Percentiles rank a stretch among this genome's conserved stretches.
phyloP scores from a whole-genome alignment of 257 asterid species.

The Lithospermum erythrorhizon region DNA sequence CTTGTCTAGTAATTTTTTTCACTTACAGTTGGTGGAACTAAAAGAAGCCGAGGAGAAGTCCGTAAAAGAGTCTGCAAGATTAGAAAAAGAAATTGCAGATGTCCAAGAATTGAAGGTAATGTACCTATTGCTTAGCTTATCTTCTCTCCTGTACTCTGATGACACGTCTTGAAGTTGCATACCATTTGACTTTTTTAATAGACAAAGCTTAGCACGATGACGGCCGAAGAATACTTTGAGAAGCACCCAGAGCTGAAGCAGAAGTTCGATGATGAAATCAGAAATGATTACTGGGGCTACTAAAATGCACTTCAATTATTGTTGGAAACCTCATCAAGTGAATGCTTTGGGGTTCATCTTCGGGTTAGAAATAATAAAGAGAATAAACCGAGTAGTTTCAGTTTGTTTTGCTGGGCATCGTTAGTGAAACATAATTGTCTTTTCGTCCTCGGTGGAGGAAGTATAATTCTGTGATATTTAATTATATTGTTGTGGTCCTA shows the following conservation, averaged over 20 bases:
- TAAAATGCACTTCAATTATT: constrained; percentile 8
- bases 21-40: constrained; percentile 73
- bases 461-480: neutral
- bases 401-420: neutral
- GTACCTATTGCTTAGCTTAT: neutral
- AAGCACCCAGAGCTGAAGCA: constrained; percentile 91
- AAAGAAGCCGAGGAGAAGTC: constrained; percentile 81
- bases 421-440: neutral
- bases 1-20: neutral
- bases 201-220: constrained; percentile 83
- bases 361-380: constrained; percentile 49
- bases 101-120: constrained; percentile 81
- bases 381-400: constrained; percentile 2
- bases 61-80: constrained; percentile 67
- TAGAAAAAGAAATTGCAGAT: constrained; percentile 82
- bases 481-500: neutral
- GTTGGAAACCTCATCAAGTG: constrained; percentile 21
- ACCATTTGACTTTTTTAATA: constrained; percentile 18
- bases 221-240: constrained; percentile 89
- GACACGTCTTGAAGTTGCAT: neutral
- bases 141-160: neutral
- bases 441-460: neutral
- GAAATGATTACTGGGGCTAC: constrained; percentile 40
- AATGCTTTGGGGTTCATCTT: constrained; percentile 16
- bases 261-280: constrained; percentile 39